Evolutionary conservation across 257 asterid species (phyloP), one percentile per base, ranked within the genome.

Genomic region (Salvia hispanica): DNA sequence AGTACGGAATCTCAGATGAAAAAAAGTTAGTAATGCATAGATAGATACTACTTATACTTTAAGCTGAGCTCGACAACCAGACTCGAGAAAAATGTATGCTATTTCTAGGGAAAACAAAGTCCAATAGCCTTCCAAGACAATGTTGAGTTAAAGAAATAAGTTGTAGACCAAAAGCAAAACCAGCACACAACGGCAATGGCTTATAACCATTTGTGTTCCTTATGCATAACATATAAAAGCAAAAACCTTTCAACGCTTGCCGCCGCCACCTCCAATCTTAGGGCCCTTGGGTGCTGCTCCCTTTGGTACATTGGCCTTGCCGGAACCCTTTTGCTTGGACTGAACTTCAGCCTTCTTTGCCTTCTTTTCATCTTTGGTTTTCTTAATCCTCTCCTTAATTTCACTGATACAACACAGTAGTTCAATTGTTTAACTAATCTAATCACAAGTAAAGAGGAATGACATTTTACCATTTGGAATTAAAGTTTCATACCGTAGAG

Each of bases 321-420:
- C 53, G 13, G 48, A 10, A 14, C 67, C 16, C 86, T 91, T 91
- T 71, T 86, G 96, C 79, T 91, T 91, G 9, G 97, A 76, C 56
- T 39, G 33, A 43, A 61, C 45, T 72, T 91, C 97, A 0, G 93
- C 96, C 77, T 88, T 91, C 87, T 91, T 91, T 0, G 94, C 94
- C 66, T 85, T 90, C 90, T 88, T 90, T 82, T 90, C 97, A 60
- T 88, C 97, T 79, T 90, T 90, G 0, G 96, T 84, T 69, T 90
- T 90, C 88, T 88, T 90, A 64, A 90, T 83, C 56, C 97, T 84
- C 81, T 90, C 97, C 84, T 91, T 91, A 69, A 91, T 85, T 76
- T 91, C 97, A 74, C 97, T 87, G 80, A 53, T 25, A 25, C 31
- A 25, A 25, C 8, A 48, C 6, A 12, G n/a, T 6, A 33, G 15